Evolutionary conservation across 345 rosid genomes (phyloP), one percentile per base, ranked within the genome.

Genomic region (Murraya paniculata): DNA sequence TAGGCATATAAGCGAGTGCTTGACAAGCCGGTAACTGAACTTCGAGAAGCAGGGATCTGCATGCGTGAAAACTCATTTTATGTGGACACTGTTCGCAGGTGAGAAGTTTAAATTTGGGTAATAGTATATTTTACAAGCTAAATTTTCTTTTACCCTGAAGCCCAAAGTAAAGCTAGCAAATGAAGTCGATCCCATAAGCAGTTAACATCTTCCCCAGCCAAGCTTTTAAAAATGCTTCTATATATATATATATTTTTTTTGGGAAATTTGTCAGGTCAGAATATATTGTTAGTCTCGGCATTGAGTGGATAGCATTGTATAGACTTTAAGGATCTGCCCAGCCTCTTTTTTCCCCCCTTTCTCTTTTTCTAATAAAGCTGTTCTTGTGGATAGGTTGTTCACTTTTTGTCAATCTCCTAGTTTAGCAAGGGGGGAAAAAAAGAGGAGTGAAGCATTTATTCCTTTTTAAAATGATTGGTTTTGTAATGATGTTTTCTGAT

Each of bases 1-100:
- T 57, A 95, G 98, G 98, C 97, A 84, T 91, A 93, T 86, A 89
- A 85, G 86, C 82, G 96, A 65, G 98, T 87, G 21, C 85, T 93
- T 53, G 94, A 93, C 86, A 95, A 92, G 81, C 98, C 99, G 56
- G 90, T 88, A 68, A 89, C 93, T 83, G 99, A 93, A 89, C 82
- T 95, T 85, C 92, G 95, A 82, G 99, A 95, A 82, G 99, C 99
- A 78, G 99, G 97, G 80, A 92, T 95, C 75, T 95, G 99, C 91
- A 95, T 95, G 99, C 90, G 98, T 53, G 99, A 95, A 86, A 95
- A 95, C 78, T 84, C 99, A 45, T 93, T 95, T 81, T 95, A 93
- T 79, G 92, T 91, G 70, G 99, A 95, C 78, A 95, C 99, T 75
- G 99, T 95, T 79, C 92, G 99, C 77, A 95, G 98, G 99, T 92